Evolutionary conservation across 2,329 filamentous ascomycete species (phyloP), one percentile per base, ranked within the genome.

Genomic region (Rhytidhysteron rufulum): DNA sequence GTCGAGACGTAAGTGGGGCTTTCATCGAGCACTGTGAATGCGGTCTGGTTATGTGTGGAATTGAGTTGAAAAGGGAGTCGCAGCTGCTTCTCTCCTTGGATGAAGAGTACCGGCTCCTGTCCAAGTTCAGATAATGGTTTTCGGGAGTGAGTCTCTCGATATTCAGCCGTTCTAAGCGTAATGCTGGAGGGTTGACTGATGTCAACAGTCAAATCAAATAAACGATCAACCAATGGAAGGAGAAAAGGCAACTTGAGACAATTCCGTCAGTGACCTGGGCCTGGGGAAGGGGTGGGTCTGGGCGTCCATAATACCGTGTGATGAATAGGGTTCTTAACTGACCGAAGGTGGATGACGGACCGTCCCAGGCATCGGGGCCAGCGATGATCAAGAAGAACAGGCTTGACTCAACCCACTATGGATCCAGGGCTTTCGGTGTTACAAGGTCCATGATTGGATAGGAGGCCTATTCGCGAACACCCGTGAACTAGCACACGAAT

Each of bases 371-470:
- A 36, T 44, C 48, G 48, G 49, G 36, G 43, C 48, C 35, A 39
- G 55, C 51, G 50, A 54, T 34, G 47, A 27, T 44, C 42, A 35
- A 34, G 40, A 34, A 42, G 30, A 33, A 41, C 32, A 51, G 35
- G 48, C 54, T 58, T 56, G 46, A 54, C 39, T 51, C 43, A 51
- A 48, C 44, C 42, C 33, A 47, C 20, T 47, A 42, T 31, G 39
- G 44, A 38, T 24, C 38, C 44, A 47, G 49, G 49, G 54, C 49
- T 52, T 37, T 50, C 42, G 39, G 40, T 29, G 43, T 18, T 39
- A 40, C 39, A 22, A 34, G 30, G 19, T 30, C 15, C 34, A 42
- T 48, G 44, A 54, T 54, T 51, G 47, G 51, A 22, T 18, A 18
- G n/a, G 18, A 15, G 36, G 39, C 25, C 17, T 11, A 19, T 39